Evolutionary conservation across 2,329 filamentous ascomycete species (phyloP).

Genomic region (Microdochium bolleyi): DNA sequence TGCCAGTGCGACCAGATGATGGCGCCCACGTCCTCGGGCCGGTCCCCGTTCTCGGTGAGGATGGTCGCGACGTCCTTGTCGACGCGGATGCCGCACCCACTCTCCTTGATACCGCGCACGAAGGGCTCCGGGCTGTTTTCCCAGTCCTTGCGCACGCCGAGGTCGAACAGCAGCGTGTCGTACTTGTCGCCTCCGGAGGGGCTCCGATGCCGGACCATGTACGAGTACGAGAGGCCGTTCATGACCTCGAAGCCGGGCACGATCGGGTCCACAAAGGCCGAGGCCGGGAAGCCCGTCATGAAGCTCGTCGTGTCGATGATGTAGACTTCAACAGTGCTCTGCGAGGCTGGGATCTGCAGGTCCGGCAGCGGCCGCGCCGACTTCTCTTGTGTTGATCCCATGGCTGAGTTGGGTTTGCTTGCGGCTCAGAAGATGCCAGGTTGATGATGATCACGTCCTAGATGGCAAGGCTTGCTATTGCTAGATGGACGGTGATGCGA

Average conservation of each 20-base stretch:
- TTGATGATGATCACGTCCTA: not conserved
- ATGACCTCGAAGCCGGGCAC: constrained; percentile 20
- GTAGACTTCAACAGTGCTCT: constrained; percentile 19
- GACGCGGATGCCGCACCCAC: not conserved
- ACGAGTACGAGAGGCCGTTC: constrained; percentile 12
- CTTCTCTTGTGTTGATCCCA: not conserved
- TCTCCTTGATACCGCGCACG: constrained; percentile 1
- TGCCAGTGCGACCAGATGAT: constrained; percentile 37
- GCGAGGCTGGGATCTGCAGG: constrained; percentile 20
- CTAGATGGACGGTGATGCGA: not conserved
- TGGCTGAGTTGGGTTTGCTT: not conserved
- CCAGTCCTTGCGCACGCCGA: constrained; percentile 6
- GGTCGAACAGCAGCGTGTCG: constrained; percentile 4
- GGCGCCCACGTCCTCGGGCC: constrained; percentile 6
- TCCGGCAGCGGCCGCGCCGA: constrained; percentile 7
- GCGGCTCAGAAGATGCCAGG: not conserved
- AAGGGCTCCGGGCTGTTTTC: constrained; percentile 2
- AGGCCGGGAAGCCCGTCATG: not conserved
- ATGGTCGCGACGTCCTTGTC: constrained; percentile 11
- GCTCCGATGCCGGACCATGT: constrained; percentile 11
- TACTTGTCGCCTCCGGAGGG: constrained; percentile 8
- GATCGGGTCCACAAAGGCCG: constrained; percentile 15
- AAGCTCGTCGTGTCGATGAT: constrained; percentile 17
- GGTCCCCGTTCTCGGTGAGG: constrained; percentile 9
- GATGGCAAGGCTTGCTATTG: not conserved